phyloP scores from a whole-genome alignment of 768 basidiomycete genomes.

The Mycena pura region DNA sequence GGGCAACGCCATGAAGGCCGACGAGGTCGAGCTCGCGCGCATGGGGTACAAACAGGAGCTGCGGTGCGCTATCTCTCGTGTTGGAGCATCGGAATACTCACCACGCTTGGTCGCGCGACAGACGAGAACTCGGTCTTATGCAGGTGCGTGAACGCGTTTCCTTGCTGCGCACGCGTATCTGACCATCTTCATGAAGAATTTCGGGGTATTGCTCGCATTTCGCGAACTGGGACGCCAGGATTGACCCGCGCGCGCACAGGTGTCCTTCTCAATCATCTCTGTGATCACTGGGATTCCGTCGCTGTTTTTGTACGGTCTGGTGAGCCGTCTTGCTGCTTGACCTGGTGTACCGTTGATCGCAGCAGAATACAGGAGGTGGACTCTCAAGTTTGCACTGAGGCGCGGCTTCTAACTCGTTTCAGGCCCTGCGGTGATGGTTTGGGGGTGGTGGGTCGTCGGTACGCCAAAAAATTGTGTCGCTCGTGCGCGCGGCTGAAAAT shows the following conservation, averaged over 20 bases:
- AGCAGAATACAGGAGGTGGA: slow-evolving; percentile 67
- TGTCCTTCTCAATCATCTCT: slow-evolving; percentile 79
- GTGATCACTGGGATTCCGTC: slow-evolving; percentile 77
- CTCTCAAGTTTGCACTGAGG: not conserved
- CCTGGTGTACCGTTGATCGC: not conserved
- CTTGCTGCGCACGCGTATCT: slow-evolving; percentile 14
- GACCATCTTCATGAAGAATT: slow-evolving; percentile 54
- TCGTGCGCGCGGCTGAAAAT: too few relatives aligned
- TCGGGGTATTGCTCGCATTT: slow-evolving; percentile 53
- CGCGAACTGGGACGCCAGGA: slow-evolving; percentile 2
- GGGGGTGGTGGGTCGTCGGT: slow-evolving; percentile 75
- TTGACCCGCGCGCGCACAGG: slow-evolving; percentile 32
- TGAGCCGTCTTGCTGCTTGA: slow-evolving; percentile 40
- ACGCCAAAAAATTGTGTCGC: slow-evolving; percentile 25
- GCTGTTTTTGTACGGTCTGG: slow-evolving; percentile 71
- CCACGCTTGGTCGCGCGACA: slow-evolving; percentile 28
- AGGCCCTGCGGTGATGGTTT: slow-evolving; percentile 79
- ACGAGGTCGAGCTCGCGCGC: slow-evolving; percentile 68
- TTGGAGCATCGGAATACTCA: not conserved
- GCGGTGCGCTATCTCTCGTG: slow-evolving; percentile 46
- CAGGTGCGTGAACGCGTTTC: slow-evolving; percentile 49
- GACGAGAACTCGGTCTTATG: slow-evolving; percentile 67
- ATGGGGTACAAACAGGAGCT: slow-evolving; percentile 80
- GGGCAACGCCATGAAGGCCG: slow-evolving; percentile 41
- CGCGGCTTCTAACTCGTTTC: not conserved